Evolutionary conservation across 2,329 filamentous ascomycete species (phyloP).

Genomic region (Paecilomyces sp.): DNA sequence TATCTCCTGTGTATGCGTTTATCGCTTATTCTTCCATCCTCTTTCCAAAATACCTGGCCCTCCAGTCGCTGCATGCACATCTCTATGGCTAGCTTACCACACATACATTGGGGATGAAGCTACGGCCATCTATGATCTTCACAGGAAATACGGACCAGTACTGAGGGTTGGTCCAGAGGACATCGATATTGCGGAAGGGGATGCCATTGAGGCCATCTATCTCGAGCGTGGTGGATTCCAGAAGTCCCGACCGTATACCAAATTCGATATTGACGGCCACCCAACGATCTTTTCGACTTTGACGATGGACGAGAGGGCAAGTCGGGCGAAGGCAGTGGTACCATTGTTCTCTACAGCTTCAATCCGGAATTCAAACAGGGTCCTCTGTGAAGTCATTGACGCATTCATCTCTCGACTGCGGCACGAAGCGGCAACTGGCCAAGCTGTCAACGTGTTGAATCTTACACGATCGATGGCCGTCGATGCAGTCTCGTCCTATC

Average conservation of each 20-base stretch:
- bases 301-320: conserved; percentile 35
- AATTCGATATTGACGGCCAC: conserved; percentile 52
- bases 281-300: conserved; percentile 47
- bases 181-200: conserved; percentile 38
- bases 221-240: conserved; percentile 45
- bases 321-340: conserved; percentile 44
- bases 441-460: conserved; percentile 36
- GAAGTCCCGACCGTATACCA: conserved; percentile 46
- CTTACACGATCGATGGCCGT: conserved; percentile 44
- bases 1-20: conserved; percentile 11
- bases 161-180: conserved; percentile 33
- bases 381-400: conserved; percentile 11
- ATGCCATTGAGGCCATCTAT: conserved; percentile 46
- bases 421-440: conserved; percentile 7
- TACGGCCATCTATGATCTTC: conserved; percentile 17
- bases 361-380: conserved; percentile 11
- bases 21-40: conserved; percentile 32
- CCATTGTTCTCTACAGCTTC: conserved; percentile 36
- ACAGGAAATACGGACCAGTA: conserved; percentile 27
- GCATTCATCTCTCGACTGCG: conserved; percentile 14
- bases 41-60: conserved; percentile 34
- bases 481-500: conserved; percentile 48
- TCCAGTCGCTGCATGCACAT: conserved; percentile 22
- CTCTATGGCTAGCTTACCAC: conserved; percentile 25
- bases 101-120: conserved; percentile 28